Evolutionary conservation across 495 filamentous ascomycete genomes (phyloP).

Genomic region (Xylaria curta): DNA sequence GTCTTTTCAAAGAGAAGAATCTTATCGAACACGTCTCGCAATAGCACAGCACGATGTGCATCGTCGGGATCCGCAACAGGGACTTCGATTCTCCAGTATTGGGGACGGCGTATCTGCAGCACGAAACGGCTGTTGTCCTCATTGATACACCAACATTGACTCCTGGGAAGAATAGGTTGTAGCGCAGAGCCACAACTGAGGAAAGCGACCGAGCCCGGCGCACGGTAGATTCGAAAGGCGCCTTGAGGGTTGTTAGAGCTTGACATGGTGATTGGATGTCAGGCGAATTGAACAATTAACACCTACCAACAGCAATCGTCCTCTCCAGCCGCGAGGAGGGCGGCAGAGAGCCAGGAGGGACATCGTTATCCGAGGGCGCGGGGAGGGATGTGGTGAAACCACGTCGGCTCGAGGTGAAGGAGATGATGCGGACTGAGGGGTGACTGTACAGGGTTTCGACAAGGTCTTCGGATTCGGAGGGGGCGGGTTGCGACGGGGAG

Average conservation of each 20-base stretch:
- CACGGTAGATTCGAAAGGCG: slow-evolving; percentile 77
- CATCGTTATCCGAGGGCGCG: slow-evolving; percentile 34
- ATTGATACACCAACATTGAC: slow-evolving; percentile 92
- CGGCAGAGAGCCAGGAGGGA: slow-evolving; percentile 63
- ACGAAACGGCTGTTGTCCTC: slow-evolving; percentile 80
- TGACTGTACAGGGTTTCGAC: slow-evolving; percentile 77
- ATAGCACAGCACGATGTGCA: slow-evolving; percentile 59
- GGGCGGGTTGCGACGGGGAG: not conserved
- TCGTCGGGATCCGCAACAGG: slow-evolving; percentile 68
- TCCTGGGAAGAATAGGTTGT: slow-evolving; percentile 84
- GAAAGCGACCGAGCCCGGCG: slow-evolving; percentile 81
- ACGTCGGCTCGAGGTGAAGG: slow-evolving; percentile 63
- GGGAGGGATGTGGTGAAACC: slow-evolving; percentile 38
- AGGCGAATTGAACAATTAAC: slow-evolving; percentile 29
- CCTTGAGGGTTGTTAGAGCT: slow-evolving; percentile 53
- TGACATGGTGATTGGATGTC: not conserved
- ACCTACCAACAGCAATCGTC: slow-evolving; percentile 77
- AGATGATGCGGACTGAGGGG: slow-evolving; percentile 68
- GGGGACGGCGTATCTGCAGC: slow-evolving; percentile 75
- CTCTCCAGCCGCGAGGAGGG: slow-evolving; percentile 80
- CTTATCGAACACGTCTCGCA: slow-evolving; percentile 72
- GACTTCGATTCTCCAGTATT: slow-evolving; percentile 89
- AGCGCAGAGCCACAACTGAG: slow-evolving; percentile 81
- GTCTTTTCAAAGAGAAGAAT: slow-evolving; percentile 87
- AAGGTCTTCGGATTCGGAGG: slow-evolving; percentile 41